Evolutionary conservation across 1,284 basidiomycete genomes (phyloP).

Genomic region (Apiotrichum brassicae): DNA sequence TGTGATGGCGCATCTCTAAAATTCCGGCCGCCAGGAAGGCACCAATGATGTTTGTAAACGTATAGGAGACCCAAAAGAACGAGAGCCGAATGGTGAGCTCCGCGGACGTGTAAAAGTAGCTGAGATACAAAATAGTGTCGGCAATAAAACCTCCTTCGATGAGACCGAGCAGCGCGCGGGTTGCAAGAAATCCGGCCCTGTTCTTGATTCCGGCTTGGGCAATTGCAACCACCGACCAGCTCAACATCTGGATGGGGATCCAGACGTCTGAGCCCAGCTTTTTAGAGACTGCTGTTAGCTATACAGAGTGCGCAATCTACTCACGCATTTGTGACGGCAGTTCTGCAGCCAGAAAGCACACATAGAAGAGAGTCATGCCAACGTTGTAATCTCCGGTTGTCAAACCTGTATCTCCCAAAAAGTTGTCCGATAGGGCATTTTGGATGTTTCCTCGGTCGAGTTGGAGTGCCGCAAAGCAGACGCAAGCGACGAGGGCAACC

Average conservation of each 20-base stretch:
- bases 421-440: conserved; percentile 42
- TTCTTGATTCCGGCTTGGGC: conserved; percentile 29
- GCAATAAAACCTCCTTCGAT: conserved; percentile 47
- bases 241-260: conserved; percentile 44
- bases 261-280: conserved; percentile 45
- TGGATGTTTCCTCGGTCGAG: conserved; percentile 37
- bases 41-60: conserved; percentile 30
- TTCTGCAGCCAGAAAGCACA: conserved; percentile 39
- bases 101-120: conserved; percentile 40
- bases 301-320: background rate
- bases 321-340: conserved; percentile 38
- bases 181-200: conserved; percentile 32
- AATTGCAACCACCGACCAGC: conserved; percentile 39
- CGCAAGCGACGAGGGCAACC: conserved; percentile 27
- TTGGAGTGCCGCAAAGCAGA: conserved; percentile 38
- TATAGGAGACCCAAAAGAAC: conserved; percentile 42
- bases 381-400: conserved; percentile 44
- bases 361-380: conserved; percentile 38
- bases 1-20: conserved; percentile 34
- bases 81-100: conserved; percentile 36
- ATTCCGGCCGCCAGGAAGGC: conserved; percentile 40
- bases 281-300: conserved; percentile 27
- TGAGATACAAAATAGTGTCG: conserved; percentile 41
- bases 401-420: conserved; percentile 42
- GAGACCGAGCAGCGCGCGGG: conserved; percentile 36